Base-by-base conservation (phyloP, 1,139 yeast genomes). In the Saccharomyces pastorianus region DNA sequence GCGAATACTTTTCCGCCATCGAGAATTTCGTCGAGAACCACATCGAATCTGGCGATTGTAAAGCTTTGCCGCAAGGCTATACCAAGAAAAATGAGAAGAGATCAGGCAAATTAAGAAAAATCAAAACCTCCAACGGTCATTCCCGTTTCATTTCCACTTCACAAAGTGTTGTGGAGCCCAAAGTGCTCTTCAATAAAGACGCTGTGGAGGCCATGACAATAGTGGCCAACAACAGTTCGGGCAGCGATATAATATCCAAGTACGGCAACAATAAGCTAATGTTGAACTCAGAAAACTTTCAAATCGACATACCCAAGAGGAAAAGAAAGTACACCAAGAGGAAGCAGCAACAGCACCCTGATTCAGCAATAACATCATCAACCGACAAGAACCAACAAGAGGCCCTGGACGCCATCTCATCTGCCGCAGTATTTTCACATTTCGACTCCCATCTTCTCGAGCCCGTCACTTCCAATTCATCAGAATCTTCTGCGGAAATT, bases 11-110 rank as follows among this genome's bases (percentile, higher is more conserved):
- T 68, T 79, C 79, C 38, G 84, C 81, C 66, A 87, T 90, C 58
- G 96, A 88, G 71, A 80, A 79, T 51, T 91, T 98, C 97, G 85
- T 91, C 59, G 96, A 88, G 69, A 78, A 82, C 56, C 99, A 91
- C 68, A 85, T 91, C 58, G 96, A 89, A 70, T 82, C 81, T 51
- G 91, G 90, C 14, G 80, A 79, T 60, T 91, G 98, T 76, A 78
- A 77, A 56, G 81, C 77, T 50, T 74, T 85, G 57, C 89, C 91
- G 13, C 64, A 71, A 47, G 85, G 84, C 3, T 78, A 62, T 53
- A 31, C 31, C 6, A 47, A 47, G 26, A 51, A 51, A 9, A 46
- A 25, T 29, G 53, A 51, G 7, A 51, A 31, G 31, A 51, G 46
- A 41, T 41, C 28, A 7, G 48, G 48, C 9, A 53, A 53, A 27